Conservation (phyloP, 2,329 filamentous ascomycete genomes). For the Bipolaris sorokiniana region DNA sequence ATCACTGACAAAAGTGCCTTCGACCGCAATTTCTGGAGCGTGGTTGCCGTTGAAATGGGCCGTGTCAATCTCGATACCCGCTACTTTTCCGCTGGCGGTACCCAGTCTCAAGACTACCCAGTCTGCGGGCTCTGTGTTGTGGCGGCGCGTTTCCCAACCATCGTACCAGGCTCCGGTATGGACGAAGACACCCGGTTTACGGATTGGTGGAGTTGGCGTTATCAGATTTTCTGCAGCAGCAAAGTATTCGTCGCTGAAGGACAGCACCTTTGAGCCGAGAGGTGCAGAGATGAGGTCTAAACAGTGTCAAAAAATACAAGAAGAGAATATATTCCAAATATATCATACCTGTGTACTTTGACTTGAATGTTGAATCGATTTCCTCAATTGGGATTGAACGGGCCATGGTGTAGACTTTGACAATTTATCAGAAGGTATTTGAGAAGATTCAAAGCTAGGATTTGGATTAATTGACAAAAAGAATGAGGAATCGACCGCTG, state of each 20-base stretch:
- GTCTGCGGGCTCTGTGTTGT: conserved; percentile 64
- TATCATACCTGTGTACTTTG: conserved; percentile 58
- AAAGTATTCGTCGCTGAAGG: conserved; percentile 67
- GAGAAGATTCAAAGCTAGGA: neutral
- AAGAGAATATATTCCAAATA: neutral
- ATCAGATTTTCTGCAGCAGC: conserved; percentile 65
- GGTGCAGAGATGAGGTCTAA: conserved; percentile 60
- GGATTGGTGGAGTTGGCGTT: conserved; percentile 62
- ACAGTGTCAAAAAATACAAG: neutral
- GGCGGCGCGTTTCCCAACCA: conserved; percentile 68
- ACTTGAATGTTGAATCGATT: conserved; percentile 62
- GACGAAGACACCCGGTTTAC: conserved; percentile 63
- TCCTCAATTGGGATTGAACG: conserved; percentile 53
- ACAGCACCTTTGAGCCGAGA: conserved; percentile 59
- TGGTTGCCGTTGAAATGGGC: conserved; percentile 84
- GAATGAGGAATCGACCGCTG: neutral
- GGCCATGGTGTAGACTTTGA: conserved; percentile 31
- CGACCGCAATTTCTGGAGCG: conserved; percentile 77
- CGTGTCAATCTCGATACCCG: conserved; percentile 80
- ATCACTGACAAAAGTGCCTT: conserved; percentile 69
- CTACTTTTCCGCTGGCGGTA: conserved; percentile 71
- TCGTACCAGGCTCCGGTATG: conserved; percentile 69
- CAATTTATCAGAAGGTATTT: neutral
- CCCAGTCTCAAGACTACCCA: conserved; percentile 66
- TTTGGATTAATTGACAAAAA: neutral